Percentiles rank a stretch among this genome's conserved stretches.
These are phyloP conservation scores for Teratosphaeria zuluensis DNA, from an alignment of 2,329 filamentous ascomycete genomes.

Conservation along the genomic window DNA sequence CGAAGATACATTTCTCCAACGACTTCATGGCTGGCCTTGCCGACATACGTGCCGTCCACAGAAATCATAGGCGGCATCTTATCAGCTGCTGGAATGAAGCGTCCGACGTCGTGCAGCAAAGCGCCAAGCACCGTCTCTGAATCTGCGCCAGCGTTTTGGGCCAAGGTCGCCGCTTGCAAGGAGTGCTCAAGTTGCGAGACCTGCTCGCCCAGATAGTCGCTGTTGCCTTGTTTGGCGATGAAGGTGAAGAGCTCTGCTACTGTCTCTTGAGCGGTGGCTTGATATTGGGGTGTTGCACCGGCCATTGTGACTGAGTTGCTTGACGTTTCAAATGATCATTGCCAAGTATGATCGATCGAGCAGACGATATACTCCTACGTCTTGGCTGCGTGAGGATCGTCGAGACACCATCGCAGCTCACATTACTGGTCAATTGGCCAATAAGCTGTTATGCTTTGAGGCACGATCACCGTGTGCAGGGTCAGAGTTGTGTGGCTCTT, in stretches of 20 bases:
- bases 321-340: background rate
- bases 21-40: slow-evolving; percentile 30
- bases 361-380: background rate
- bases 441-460: background rate
- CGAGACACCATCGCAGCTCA: background rate
- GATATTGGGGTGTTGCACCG: slow-evolving; percentile 1
- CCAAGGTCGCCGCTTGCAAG: slow-evolving; percentile 24
- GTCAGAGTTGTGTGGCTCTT: background rate
- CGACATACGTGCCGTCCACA: slow-evolving; percentile 23
- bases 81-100: slow-evolving; percentile 30
- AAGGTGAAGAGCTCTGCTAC: slow-evolving; percentile 13
- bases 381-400: background rate
- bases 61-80: slow-evolving; percentile 13
- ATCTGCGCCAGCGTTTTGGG: slow-evolving; percentile 13
- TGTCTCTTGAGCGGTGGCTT: slow-evolving; percentile 9
- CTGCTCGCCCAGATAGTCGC: slow-evolving; percentile 23
- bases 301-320: slow-evolving; percentile 1
- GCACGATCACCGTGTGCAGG: background rate
- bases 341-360: background rate
- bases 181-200: slow-evolving; percentile 25
- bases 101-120: slow-evolving; percentile 35
- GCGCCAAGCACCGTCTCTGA: slow-evolving; percentile 29
- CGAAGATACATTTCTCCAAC: slow-evolving; percentile 29
- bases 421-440: background rate
- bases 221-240: slow-evolving; percentile 18